Conservation (phyloP, 164 flowering plant genomes). For the Buxus sempervirens region DNA sequence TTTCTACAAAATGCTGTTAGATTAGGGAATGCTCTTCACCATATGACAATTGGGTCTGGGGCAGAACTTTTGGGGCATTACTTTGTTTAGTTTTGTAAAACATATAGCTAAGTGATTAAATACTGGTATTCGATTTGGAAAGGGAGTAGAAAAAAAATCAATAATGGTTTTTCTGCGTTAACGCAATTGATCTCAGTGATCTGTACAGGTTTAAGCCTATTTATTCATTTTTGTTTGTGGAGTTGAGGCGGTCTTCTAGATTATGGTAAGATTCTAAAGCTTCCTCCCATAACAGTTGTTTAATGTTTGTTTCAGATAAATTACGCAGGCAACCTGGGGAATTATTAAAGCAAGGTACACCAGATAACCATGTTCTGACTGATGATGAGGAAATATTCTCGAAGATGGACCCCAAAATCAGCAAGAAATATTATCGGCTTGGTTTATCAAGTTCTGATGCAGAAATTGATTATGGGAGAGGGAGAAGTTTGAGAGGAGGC, state of each 20-base stretch:
- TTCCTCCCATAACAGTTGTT: no score
- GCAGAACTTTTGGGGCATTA: no score
- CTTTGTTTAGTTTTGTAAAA: no score
- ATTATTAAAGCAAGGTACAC: constrained; percentile 27
- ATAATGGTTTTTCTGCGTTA: no score
- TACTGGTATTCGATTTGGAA: no score
- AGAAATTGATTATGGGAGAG: constrained; percentile 83
- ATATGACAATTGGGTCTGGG: no score
- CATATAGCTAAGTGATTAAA: no score
- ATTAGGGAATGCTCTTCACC: no score
- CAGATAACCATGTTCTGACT: constrained; percentile 19
- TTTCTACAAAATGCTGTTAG: no score
- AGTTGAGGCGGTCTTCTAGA: not conserved
- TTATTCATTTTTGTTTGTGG: not conserved
- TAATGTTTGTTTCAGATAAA: constrained; percentile 29
- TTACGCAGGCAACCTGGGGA: constrained; percentile 28
- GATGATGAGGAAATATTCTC: constrained; percentile 61
- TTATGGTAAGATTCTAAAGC: not conserved
- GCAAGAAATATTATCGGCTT: constrained; percentile 41
- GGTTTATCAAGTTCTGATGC: constrained; percentile 83
- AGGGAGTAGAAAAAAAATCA: no score
- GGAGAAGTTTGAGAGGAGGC: constrained; percentile 65
- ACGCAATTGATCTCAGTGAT: no score
- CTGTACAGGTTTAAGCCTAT: no score
- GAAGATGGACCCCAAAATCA: constrained; percentile 40